These are phyloP conservation scores for Leptodermis oblonga DNA, from an alignment of 257 asterid genomes.

Conservation along the genomic window DNA sequence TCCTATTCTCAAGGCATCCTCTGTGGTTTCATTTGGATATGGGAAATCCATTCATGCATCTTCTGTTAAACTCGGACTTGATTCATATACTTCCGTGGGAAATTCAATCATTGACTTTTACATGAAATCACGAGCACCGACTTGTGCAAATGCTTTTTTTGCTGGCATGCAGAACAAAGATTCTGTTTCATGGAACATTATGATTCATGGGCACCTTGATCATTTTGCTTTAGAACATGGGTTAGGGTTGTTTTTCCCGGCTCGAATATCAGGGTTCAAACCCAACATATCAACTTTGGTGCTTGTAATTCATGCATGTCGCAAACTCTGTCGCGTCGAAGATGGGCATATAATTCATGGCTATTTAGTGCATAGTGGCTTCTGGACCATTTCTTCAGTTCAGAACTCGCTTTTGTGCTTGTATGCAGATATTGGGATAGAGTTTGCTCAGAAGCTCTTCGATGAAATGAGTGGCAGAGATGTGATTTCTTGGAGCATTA, in stretches of 20 bases:
- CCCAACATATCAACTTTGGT: constrained; percentile 78
- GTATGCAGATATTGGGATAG: constrained; percentile 53
- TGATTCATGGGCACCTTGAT: constrained; percentile 53
- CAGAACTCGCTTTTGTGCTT: constrained; percentile 64
- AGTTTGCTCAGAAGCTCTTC: constrained; percentile 55
- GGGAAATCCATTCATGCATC: constrained; percentile 62
- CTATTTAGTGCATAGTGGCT: constrained; percentile 52
- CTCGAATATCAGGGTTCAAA: constrained; percentile 48
- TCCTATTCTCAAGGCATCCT: constrained; percentile 62
- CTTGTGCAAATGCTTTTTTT: constrained; percentile 45
- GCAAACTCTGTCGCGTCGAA: constrained; percentile 30
- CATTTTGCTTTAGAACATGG: constrained; percentile 45
- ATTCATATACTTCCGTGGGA: constrained; percentile 46
- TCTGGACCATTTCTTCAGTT: constrained; percentile 45
- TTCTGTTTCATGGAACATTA: constrained; percentile 83
- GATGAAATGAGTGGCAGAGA: constrained; percentile 67
- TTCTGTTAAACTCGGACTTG: constrained; percentile 59
- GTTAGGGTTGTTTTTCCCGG: constrained; percentile 43
- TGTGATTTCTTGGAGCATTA: constrained; percentile 77
- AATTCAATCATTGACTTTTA: constrained; percentile 77
- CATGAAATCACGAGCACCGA: constrained; percentile 52
- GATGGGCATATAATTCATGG: constrained; percentile 55
- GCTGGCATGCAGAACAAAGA: constrained; percentile 43
- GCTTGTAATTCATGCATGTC: constrained; percentile 59
- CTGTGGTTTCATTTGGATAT: constrained; percentile 32